Evolutionary conservation across 768 basidiomycete species (phyloP), one percentile per base, ranked within the genome.

Genomic region (Pleurotus platypus): DNA sequence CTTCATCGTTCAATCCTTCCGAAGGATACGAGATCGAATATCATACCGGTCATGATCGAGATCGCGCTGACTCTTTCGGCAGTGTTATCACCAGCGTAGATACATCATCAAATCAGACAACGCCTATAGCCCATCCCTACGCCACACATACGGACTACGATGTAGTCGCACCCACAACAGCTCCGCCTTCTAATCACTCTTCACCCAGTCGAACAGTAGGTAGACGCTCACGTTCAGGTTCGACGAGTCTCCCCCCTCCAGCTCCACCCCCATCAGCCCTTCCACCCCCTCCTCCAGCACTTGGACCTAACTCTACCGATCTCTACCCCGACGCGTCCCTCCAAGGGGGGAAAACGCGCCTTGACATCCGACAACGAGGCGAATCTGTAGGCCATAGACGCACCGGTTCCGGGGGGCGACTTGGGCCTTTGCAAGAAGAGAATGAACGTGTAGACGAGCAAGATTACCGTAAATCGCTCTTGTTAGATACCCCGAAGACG

Each of bases 401-500:
- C 30, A 77, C 80, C 24, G 79, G 83, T 22, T 85, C 87, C 43
- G 78, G 75, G 38, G 77, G 76, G 59, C 79, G 79, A 56, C 76
- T 90, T 48, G 80, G 74, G 20, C 77, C 84, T 42, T 72, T 92
- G 57, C 77, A 79, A 58, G 89, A 91, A 66, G 89, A 90, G 64
- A 69, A 67, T 20, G 62, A 70, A 46, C 66, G 67, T 64, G 64
- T 67, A 30, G 79, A 66, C 35, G 71, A 69, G n/a, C 63, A 67
- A 3, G 46, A 59, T 18, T 68, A 70, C 20, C 64, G 71, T 46
- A 66, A 68, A 40, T 67, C 69, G 24, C 63, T 66, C 55, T 67
- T 69, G 54, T 67, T 75, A 39, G 78, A 80, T 46, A 76, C 76
- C 6, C 74, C 76, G 27, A 79, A 73, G 37, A 71, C 69, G 37